Percentiles rank a stretch among this genome's conserved stretches.
These are phyloP conservation scores for Nicotiana tabacum DNA, from an alignment of 257 asterid species.

Conservation along the genomic window DNA sequence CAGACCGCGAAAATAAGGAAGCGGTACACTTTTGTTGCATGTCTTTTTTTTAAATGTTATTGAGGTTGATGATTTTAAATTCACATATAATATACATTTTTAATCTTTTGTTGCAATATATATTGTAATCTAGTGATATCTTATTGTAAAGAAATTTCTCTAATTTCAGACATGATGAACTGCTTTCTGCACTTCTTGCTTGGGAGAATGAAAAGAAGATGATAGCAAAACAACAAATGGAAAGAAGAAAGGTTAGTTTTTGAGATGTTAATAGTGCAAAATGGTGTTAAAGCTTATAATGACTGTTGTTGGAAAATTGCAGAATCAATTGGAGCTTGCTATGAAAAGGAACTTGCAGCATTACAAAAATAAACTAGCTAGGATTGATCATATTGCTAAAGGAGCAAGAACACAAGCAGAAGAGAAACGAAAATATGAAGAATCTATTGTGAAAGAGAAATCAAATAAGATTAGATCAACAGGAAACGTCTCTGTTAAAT, in stretches of 20 bases:
- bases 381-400: conserved; percentile 44
- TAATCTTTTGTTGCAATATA: neutral
- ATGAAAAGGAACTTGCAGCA: conserved; percentile 49
- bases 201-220: conserved; percentile 62
- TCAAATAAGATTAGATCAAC: conserved; percentile 44
- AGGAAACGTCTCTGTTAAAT: conserved; percentile 31
- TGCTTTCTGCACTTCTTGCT: conserved; percentile 33
- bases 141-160: neutral
- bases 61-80: neutral
- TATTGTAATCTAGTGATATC: neutral
- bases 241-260: conserved; percentile 49
- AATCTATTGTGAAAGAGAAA: conserved; percentile 38
- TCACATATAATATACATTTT: neutral
- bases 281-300: neutral
- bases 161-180: conserved; percentile 48
- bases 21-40: conserved; percentile 30
- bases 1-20: conserved; percentile 48
- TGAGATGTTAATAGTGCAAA: neutral
- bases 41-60: neutral
- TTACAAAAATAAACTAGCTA: conserved; percentile 45
- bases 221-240: conserved; percentile 39
- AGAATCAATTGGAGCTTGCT: conserved; percentile 45
- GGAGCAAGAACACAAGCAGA: conserved; percentile 50
- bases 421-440: conserved; percentile 45
- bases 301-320: neutral